Conservation (phyloP, 2,329 filamentous ascomycete species). For the Metarhizium sp. region DNA sequence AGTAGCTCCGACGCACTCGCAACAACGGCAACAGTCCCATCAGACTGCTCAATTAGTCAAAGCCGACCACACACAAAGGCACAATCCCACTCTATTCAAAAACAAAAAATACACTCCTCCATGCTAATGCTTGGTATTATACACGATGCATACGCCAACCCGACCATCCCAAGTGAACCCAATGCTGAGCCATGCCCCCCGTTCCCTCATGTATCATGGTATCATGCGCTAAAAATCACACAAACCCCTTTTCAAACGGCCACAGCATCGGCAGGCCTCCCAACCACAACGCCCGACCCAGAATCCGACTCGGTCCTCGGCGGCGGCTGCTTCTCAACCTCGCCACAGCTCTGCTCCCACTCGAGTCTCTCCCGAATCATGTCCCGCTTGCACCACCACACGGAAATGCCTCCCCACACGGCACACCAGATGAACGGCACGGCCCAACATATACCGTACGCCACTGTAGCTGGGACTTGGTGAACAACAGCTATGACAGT, state of each 20-base stretch:
- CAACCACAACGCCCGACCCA: not conserved
- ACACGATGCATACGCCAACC: too few species aligned
- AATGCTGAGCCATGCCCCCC: not conserved
- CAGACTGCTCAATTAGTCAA: too few species aligned
- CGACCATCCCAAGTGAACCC: too few species aligned
- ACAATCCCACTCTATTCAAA: too few species aligned
- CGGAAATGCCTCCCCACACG: conserved; percentile 25
- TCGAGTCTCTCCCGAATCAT: conserved; percentile 28
- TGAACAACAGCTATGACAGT: conserved; percentile 27
- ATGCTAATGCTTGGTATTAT: too few species aligned
- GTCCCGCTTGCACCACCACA: conserved; percentile 26
- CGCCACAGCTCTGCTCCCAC: conserved; percentile 19
- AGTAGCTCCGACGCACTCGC: too few species aligned
- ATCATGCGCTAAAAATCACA: not conserved
- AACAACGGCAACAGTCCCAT: too few species aligned
- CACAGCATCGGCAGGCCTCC: not conserved
- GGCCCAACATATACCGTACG: conserved; percentile 29
- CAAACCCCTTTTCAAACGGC: not conserved
- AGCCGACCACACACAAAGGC: too few species aligned
- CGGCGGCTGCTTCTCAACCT: not conserved
- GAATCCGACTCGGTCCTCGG: not conserved
- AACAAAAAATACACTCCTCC: too few species aligned
- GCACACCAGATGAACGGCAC: conserved; percentile 28
- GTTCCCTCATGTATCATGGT: not conserved
- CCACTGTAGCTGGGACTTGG: conserved; percentile 23